Evolutionary conservation across 2,329 filamentous ascomycete genomes (phyloP), one percentile per base, ranked within the genome.

Genomic region (Aspergillus sojae): DNA sequence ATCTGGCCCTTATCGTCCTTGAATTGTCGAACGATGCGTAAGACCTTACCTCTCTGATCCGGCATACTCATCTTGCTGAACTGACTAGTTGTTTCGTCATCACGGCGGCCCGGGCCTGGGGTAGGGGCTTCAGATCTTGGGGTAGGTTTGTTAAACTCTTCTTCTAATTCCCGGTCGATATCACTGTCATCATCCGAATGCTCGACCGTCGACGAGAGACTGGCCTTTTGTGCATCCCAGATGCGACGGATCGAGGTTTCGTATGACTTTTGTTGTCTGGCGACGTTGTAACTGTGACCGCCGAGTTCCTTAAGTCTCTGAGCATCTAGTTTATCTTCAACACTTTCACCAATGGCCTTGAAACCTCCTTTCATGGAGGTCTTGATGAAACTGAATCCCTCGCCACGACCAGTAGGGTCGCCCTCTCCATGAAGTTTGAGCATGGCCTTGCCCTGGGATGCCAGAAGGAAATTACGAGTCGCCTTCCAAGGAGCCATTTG

Each of bases 301-400:
- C 93, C 93, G 67, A 85, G 82, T 62, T 89, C 86, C 67, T 88
- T 88, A 62, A 84, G 79, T 66, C 83, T 81, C 72, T 95, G 94
- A 19, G 91, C 91, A 74, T 94, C 92, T 67, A 95, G 88, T 75
- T 94, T 92, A 65, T 94, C 91, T 72, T 93, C 91, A 65, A 94
- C 92, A 72, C 92, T 94, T 76, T 97, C 93, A 23, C 93, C 93
- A 30, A 96, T 87, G 23, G 93, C 91, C 74, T 94, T 92, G 78
- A 97, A 99, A 0, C 95, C 95, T 65, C 95, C 95, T 79, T 99
- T 99, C 95, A 99, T 99, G 1, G 93, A 96, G 0, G 94, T 97
- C 74, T 95, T 93, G 77, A 99, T 94, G 77, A 99, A 97, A 75
- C 92, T 97, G 82, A 98, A 97, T 2, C 92, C 95, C 64, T 97